phyloP scores from a whole-genome alignment of 2,329 filamentous ascomycete genomes.

The Cryphonectria parasitica region DNA sequence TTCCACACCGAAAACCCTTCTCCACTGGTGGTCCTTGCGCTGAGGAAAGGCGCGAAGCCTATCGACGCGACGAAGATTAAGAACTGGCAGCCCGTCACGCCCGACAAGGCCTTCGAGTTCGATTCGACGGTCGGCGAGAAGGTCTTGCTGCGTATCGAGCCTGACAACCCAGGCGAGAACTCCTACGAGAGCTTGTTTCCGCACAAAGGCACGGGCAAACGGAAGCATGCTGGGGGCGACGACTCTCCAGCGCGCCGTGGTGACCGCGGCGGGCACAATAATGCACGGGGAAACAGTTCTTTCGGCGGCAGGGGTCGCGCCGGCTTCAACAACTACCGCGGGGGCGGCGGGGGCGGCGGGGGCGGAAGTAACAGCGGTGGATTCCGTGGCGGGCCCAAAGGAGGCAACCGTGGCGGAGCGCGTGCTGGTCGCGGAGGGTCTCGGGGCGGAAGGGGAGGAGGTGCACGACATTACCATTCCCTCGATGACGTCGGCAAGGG shows the following conservation, averaged over 20 bases:
- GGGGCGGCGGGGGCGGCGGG: slow-evolving; percentile 35
- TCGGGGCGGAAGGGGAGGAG: slow-evolving; percentile 53
- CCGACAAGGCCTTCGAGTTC: slow-evolving; percentile 74
- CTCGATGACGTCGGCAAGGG: slow-evolving; percentile 66
- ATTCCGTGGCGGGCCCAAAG: slow-evolving; percentile 16
- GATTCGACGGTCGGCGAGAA: slow-evolving; percentile 88
- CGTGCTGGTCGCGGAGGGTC: slow-evolving; percentile 48
- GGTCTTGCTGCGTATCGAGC: slow-evolving; percentile 78
- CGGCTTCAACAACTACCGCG: slow-evolving; percentile 42
- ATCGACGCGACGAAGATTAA: slow-evolving; percentile 81
- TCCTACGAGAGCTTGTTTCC: slow-evolving; percentile 66
- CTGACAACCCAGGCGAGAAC: slow-evolving; percentile 65
- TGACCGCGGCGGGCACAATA: slow-evolving; percentile 32
- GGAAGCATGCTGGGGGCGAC: slow-evolving; percentile 63
- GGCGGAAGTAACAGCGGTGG: slow-evolving; percentile 12
- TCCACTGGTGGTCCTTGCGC: slow-evolving; percentile 81
- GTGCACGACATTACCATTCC: slow-evolving; percentile 61
- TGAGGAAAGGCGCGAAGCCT: slow-evolving; percentile 74
- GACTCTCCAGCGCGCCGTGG: slow-evolving; percentile 39
- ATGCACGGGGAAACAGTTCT: slow-evolving; percentile 27
- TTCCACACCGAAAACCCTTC: slow-evolving; percentile 79
- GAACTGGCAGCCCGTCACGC: slow-evolving; percentile 77
- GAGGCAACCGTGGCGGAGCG: slow-evolving; percentile 31
- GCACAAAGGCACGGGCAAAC: slow-evolving; percentile 60
- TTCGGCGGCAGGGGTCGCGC: slow-evolving; percentile 43